These are phyloP conservation scores for Maudiozyma humilis DNA, from an alignment of 1,139 yeast genomes.

Conservation along the genomic window DNA sequence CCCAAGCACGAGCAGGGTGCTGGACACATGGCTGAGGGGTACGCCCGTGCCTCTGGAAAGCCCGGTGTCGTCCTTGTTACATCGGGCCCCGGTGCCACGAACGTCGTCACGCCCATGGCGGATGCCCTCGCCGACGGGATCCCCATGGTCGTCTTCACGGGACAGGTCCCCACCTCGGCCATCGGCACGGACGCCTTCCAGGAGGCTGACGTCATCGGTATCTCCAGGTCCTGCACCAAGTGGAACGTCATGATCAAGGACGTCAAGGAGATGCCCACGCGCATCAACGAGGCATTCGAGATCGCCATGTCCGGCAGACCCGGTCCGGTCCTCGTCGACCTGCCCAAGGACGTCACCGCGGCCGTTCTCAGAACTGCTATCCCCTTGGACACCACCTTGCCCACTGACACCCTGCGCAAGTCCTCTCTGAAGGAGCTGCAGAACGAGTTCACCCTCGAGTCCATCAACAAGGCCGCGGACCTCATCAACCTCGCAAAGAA, in stretches of 20 bases:
- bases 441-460: conserved; percentile 67
- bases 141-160: conserved; percentile 94
- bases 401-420: conserved; percentile 55
- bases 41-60: conserved; percentile 89
- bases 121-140: conserved; percentile 97
- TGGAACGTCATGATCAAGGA: conserved; percentile 98
- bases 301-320: conserved; percentile 95
- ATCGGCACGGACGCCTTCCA: conserved; percentile 98
- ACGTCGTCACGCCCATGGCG: conserved; percentile 93
- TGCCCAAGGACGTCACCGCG: conserved; percentile 97
- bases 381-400: conserved; percentile 53
- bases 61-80: conserved; percentile 98
- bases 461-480: conserved; percentile 68
- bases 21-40: conserved; percentile 99
- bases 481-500: conserved; percentile 74
- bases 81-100: conserved; percentile 98
- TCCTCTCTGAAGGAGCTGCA: conserved; percentile 64
- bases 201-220: conserved; percentile 96
- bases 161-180: conserved; percentile 92
- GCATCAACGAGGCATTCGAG: conserved; percentile 96
- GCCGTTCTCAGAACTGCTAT: conserved; percentile 79
- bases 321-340: conserved; percentile 94
- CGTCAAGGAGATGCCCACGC: conserved; percentile 86
- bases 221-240: conserved; percentile 92
- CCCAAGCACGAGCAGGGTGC: conserved; percentile 99